phyloP scores from a whole-genome alignment of 192 early-diverging fungal genomes.

The Backusella psychrophila region DNA sequence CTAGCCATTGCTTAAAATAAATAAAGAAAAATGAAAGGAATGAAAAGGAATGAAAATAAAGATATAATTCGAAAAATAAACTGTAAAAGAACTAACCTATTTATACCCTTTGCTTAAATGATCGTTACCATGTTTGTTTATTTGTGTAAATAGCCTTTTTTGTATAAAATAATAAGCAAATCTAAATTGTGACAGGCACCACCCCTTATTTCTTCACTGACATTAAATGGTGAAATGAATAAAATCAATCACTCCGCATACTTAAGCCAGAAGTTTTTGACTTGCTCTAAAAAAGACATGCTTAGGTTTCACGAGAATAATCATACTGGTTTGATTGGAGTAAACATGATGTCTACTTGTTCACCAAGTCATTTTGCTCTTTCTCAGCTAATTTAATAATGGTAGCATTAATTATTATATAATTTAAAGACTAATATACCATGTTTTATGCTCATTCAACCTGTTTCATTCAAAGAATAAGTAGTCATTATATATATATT shows the following conservation, averaged over 20 bases:
- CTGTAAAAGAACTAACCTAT: neutral
- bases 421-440: neutral
- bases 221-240: neutral
- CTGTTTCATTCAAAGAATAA: neutral
- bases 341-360: neutral
- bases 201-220: neutral
- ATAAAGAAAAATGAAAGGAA: neutral
- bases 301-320: neutral
- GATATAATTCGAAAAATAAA: neutral
- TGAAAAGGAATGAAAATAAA: neutral
- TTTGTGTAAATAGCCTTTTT: neutral
- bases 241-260: neutral
- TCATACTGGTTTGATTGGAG: neutral
- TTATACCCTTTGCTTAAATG: neutral
- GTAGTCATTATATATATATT: neutral
- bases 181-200: slow-evolving; percentile 1
- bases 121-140: neutral
- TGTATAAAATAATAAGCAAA: slow-evolving; percentile 1
- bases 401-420: neutral
- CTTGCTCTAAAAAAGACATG: neutral
- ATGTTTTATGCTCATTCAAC: neutral
- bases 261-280: neutral
- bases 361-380: neutral
- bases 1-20: slow-evolving; percentile 1
- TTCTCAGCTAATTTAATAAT: slow-evolving; percentile 1